Base-by-base conservation (phyloP, 1,284 basidiomycete genomes). In the Rhodotorula sp. region DNA sequence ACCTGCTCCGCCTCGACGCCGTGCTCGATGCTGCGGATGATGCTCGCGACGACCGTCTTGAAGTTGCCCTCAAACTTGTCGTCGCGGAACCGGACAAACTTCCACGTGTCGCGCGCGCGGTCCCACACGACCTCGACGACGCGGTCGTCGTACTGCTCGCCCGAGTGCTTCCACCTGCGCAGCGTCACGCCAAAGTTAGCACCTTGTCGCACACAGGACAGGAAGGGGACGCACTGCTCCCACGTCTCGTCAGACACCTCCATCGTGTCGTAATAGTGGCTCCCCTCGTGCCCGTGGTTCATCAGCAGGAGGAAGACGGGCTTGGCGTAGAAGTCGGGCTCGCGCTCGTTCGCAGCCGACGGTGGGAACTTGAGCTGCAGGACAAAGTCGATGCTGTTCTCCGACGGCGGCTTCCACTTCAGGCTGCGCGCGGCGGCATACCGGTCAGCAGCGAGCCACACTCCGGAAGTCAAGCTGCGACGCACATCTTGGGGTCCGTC, bases 391-490 rank as follows among this genome's bases (percentile, higher is more conserved):
- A 99, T 91, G 7, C 93, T 94, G 81, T 99, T 99, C 80, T 99
- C 97, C 4, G 90, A 91, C 5, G 97, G 94, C 1, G 96, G 95
- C 82, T 99, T 99, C 97, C 97, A 99, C 81, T 99, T 99, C 77
- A 97, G 82, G 75, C 93, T 97, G 80, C 54, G 4, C n/a, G 27
- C 1, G 21, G 34, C 34, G 34, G 34, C 34, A 34, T 34, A 5
- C 34, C 34, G 34, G 34, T 34, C 34, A 34, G 5, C 34, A 34
- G 34, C 19, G 41, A 14, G 14, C 23, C 41, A 19, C 34, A 64
- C 2, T 5, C 34, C 25, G 54, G 16, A 50, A 62, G 67, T n/a
- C 66, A 66, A 25, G n/a, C 12, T 55, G 46, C 17, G 21, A 82
- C 89, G 77, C 71, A 96, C 94, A 99, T 95, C 75, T 93, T 92